A percentile compares a stretch with the other conserved stretches of the same genome.
Evolutionary conservation across 306 rosid species (phyloP).

Genomic region (Corylus americana): DNA sequence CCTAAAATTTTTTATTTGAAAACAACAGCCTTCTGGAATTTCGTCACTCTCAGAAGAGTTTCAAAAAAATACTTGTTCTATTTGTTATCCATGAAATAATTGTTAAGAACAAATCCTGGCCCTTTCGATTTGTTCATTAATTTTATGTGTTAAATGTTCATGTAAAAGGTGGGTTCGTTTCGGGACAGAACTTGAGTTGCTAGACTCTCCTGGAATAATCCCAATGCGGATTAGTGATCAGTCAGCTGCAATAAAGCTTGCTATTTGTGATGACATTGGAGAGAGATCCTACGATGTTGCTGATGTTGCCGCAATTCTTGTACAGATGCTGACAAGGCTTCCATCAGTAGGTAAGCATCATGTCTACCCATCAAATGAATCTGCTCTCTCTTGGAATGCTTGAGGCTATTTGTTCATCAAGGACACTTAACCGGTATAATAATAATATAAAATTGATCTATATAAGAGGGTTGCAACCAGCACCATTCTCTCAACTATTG

Average conservation of each 20-base stretch:
- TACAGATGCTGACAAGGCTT: constrained; percentile 80
- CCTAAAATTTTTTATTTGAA: not conserved
- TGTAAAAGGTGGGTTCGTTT: constrained; percentile 86
- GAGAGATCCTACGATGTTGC: constrained; percentile 77
- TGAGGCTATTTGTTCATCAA: not conserved
- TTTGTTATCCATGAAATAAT: constrained; percentile 11
- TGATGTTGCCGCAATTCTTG: constrained; percentile 90
- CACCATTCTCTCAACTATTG: not conserved
- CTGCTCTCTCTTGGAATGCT: not conserved
- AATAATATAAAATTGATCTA: not conserved
- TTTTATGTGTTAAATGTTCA: constrained; percentile 17
- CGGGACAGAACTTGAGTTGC: constrained; percentile 87
- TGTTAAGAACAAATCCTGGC: constrained; percentile 19
- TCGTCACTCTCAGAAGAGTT: constrained; percentile 16
- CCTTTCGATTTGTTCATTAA: not conserved
- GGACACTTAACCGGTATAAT: not conserved
- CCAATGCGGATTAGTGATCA: constrained; percentile 97
- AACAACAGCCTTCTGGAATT: constrained; percentile 1
- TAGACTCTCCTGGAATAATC: constrained; percentile 91
- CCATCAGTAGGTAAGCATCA: constrained; percentile 66
- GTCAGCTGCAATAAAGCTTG: constrained; percentile 94
- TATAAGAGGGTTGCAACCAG: not conserved
- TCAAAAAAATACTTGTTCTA: not conserved
- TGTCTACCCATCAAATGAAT: not conserved
- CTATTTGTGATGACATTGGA: constrained; percentile 96